Percentiles rank a stretch among this genome's conserved stretches.
phyloP scores from a whole-genome alignment of 257 asterid genomes.

The Penstemon eatonii region DNA sequence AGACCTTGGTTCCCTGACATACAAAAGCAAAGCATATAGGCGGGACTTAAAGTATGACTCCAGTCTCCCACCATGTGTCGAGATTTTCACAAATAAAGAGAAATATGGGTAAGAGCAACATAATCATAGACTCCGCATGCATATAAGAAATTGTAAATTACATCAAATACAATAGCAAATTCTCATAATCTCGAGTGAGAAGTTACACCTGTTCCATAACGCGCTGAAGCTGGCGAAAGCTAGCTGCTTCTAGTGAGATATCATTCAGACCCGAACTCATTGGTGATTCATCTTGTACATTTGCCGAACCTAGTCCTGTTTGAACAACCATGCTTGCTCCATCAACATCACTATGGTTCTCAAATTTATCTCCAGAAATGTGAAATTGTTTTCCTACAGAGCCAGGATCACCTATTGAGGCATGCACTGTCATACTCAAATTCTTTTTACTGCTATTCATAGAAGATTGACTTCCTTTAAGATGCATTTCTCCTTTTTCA shows the following conservation, averaged over 20 bases:
- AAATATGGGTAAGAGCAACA: not conserved
- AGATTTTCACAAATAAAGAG: not conserved
- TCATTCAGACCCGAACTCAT: conserved; percentile 50
- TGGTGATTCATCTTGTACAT: conserved; percentile 47
- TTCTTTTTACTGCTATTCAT: conserved; percentile 24
- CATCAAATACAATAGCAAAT: not conserved
- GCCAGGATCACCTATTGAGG: conserved; percentile 36
- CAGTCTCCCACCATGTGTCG: not conserved
- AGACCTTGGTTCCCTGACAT: not conserved
- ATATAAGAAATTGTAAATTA: conserved; percentile 8
- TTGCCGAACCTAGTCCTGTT: conserved; percentile 53
- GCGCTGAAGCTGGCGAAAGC: conserved; percentile 79
- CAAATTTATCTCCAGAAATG: conserved; percentile 36
- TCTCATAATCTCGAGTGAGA: conserved; percentile 11
- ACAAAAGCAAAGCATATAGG: conserved; percentile 14
- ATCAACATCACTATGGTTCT: conserved; percentile 39
- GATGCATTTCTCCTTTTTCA: conserved; percentile 36
- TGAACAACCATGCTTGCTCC: conserved; percentile 39
- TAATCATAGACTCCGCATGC: not conserved
- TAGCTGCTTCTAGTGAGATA: conserved; percentile 60
- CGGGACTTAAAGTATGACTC: conserved; percentile 9
- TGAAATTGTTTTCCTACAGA: conserved; percentile 34
- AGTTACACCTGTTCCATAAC: conserved; percentile 70
- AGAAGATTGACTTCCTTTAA: conserved; percentile 30
- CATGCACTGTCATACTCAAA: conserved; percentile 32